These are phyloP conservation scores for Licmophora abbreviata DNA, from an alignment of 108 stramenopile genomes.

Conservation along the genomic window DNA sequence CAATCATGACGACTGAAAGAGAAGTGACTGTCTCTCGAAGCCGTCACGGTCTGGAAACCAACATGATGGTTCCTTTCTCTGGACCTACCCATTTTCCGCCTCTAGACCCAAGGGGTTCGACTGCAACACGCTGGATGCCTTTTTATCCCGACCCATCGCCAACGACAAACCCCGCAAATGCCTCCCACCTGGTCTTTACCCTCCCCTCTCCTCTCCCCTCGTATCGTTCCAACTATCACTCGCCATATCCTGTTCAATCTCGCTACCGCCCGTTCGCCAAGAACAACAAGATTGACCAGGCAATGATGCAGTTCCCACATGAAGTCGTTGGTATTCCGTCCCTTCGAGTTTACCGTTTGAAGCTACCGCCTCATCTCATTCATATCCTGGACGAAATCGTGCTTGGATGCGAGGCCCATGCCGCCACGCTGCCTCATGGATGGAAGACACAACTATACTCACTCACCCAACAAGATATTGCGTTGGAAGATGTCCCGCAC, in stretches of 20 bases:
- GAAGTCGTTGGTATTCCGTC: slow-evolving; percentile 41
- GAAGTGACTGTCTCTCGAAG: too few relatives aligned
- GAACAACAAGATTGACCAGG: not conserved
- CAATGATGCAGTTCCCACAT: not conserved
- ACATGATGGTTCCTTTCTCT: too few relatives aligned
- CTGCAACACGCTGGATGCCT: too few relatives aligned
- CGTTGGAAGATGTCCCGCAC: slow-evolving; percentile 53
- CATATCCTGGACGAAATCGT: slow-evolving; percentile 45
- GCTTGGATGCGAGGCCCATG: slow-evolving; percentile 39
- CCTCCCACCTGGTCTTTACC: too few relatives aligned
- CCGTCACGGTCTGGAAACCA: too few relatives aligned
- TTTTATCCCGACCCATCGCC: too few relatives aligned
- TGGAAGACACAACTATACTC: slow-evolving; percentile 71
- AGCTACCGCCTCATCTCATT: slow-evolving; percentile 39
- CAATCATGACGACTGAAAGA: too few relatives aligned
- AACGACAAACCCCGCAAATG: too few relatives aligned
- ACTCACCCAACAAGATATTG: slow-evolving; percentile 71
- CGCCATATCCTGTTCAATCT: slow-evolving; percentile 6
- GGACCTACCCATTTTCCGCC: too few relatives aligned
- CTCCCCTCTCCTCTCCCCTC: too few relatives aligned
- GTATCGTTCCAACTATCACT: too few relatives aligned
- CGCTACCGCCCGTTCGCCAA: not conserved
- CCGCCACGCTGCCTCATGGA: slow-evolving; percentile 23
- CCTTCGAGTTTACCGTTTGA: slow-evolving; percentile 38
- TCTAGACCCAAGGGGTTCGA: too few relatives aligned